Conservation (phyloP, 345 rosid species). For the Eutrema heterophyllum region DNA sequence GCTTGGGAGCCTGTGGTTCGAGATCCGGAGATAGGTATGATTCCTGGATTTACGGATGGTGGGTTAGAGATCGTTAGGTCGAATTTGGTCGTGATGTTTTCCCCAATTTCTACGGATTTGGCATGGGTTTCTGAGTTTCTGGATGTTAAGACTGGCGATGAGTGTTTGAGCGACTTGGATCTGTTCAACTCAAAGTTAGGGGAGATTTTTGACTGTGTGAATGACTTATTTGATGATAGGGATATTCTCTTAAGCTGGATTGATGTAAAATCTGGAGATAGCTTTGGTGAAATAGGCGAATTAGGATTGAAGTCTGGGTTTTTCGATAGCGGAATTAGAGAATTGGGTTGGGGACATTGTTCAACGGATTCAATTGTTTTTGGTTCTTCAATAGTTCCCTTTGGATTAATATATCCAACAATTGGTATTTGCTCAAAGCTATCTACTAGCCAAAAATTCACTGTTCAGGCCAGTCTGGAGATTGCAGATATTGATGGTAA, state of each 20-base stretch:
- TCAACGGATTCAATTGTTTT: conserved; percentile 59
- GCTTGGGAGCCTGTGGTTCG: conserved; percentile 60
- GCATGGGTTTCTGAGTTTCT: conserved; percentile 46
- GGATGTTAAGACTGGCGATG: conserved; percentile 32
- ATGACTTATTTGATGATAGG: conserved; percentile 48
- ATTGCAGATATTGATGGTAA: conserved; percentile 61
- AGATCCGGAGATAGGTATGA: conserved; percentile 38
- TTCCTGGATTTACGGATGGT: conserved; percentile 22
- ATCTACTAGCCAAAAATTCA: conserved; percentile 21
- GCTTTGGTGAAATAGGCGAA: conserved; percentile 16
- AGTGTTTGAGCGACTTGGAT: conserved; percentile 33
- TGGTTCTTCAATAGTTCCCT: conserved; percentile 62
- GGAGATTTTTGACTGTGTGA: conserved; percentile 49
- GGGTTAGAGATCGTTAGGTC: conserved; percentile 37
- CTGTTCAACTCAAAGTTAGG: conserved; percentile 37
- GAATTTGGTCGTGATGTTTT: conserved; percentile 71
- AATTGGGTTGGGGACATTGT: conserved; percentile 84
- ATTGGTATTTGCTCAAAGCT: conserved; percentile 41
- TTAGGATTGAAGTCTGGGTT: conserved; percentile 28
- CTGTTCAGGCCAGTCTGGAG: conserved; percentile 55
- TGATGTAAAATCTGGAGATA: conserved; percentile 46
- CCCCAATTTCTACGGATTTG: conserved; percentile 45
- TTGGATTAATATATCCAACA: conserved; percentile 76
- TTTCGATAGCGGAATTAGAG: conserved; percentile 51
- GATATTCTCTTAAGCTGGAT: conserved; percentile 85